Evolutionary conservation across 768 basidiomycete genomes (phyloP).

Genomic region (Tephrocybe rancida): DNA sequence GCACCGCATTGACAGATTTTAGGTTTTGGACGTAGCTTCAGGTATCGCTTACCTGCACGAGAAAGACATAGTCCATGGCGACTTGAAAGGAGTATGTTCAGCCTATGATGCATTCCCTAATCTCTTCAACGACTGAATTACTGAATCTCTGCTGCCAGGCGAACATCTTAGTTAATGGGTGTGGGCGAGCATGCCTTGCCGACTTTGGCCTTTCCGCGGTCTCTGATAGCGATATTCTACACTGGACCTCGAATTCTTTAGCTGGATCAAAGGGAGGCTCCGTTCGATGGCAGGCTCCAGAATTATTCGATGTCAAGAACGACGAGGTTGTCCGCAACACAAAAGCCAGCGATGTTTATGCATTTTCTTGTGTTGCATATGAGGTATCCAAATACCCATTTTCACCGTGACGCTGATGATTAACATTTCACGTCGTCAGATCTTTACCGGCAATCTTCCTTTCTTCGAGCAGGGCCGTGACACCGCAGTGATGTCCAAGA

Average conservation of each 20-base stretch:
- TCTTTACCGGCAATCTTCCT: constrained; percentile 23
- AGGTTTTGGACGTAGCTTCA: constrained; percentile 32
- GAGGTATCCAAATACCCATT: constrained; percentile 16
- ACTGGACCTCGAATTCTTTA: constrained; percentile 17
- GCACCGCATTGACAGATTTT: background rate
- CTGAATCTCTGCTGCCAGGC: constrained; percentile 16
- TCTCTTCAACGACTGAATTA: too few species aligned
- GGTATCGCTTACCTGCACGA: constrained; percentile 36
- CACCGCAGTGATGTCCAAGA: constrained; percentile 18
- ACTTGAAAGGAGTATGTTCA: constrained; percentile 41
- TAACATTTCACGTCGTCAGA: background rate
- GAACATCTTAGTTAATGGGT: constrained; percentile 24
- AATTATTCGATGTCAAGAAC: constrained; percentile 17
- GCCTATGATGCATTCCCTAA: background rate
- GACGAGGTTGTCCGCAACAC: constrained; percentile 12
- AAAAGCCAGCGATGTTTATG: constrained; percentile 22
- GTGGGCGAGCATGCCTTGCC: constrained; percentile 20
- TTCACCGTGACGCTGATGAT: background rate
- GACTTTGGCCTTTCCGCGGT: constrained; percentile 26
- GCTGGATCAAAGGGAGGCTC: constrained; percentile 16
- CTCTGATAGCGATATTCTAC: constrained; percentile 14
- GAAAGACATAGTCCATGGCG: constrained; percentile 42
- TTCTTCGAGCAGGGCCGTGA: constrained; percentile 22
- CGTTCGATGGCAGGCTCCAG: constrained; percentile 24
- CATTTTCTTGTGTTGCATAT: constrained; percentile 21